These are phyloP conservation scores for Fusarium penzigii DNA, from an alignment of 2,329 filamentous ascomycete genomes.

Conservation along the genomic window DNA sequence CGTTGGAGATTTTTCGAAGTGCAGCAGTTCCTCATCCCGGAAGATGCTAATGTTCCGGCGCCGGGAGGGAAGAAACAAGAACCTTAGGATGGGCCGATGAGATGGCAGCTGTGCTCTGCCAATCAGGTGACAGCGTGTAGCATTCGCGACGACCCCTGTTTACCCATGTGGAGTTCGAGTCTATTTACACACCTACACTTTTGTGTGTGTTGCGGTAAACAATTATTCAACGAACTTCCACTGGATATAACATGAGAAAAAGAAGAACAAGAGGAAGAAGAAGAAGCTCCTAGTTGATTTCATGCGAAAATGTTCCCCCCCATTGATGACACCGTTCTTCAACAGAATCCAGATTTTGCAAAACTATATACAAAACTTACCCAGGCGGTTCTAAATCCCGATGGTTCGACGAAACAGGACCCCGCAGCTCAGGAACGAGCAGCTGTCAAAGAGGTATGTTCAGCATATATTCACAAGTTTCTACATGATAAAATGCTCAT, in stretches of 20 bases:
- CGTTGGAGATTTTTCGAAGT: constrained; percentile 27
- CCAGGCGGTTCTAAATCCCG: constrained; percentile 53
- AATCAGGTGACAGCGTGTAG: constrained; percentile 39
- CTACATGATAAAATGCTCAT: not conserved
- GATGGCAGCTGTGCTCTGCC: not conserved
- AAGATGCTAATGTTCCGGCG: constrained; percentile 28
- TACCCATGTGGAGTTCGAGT: not conserved
- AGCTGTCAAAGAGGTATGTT: constrained; percentile 49
- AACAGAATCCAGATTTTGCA: constrained; percentile 62
- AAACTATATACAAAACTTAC: constrained; percentile 57
- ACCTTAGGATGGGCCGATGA: no score
- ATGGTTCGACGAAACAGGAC: constrained; percentile 58
- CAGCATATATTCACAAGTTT: not conserved
- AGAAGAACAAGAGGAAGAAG: no score
- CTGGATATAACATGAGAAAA: constrained; percentile 1
- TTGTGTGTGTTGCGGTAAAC: constrained; percentile 4
- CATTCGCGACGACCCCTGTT: constrained; percentile 28
- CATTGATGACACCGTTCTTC: constrained; percentile 54
- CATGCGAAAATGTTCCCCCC: constrained; percentile 54
- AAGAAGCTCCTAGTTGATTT: constrained; percentile 1
- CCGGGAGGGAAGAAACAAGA: constrained; percentile 15
- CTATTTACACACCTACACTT: no score
- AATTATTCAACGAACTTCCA: constrained; percentile 2
- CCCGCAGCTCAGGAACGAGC: constrained; percentile 51
- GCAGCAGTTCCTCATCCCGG: constrained; percentile 14